Conservation (phyloP, 345 rosid species). For the Heritiera fomes region DNA sequence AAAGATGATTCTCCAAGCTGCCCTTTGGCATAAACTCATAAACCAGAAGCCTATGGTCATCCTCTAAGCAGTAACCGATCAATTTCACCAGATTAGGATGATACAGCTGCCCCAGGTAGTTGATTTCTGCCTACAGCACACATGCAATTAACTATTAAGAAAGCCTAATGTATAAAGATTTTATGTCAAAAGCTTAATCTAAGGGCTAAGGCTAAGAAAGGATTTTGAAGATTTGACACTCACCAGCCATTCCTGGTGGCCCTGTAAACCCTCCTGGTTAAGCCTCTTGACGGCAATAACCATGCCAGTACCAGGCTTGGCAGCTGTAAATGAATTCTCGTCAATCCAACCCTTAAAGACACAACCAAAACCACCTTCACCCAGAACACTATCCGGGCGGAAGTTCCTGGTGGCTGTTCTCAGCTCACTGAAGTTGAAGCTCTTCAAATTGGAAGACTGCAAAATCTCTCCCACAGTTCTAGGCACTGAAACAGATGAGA, state of each 20-base stretch:
- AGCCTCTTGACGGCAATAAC: slow-evolving; percentile 91
- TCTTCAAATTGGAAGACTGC: slow-evolving; percentile 63
- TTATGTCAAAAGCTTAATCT: background rate
- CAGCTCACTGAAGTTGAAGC: slow-evolving; percentile 66
- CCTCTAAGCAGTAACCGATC: slow-evolving; percentile 92
- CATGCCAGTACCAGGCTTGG: slow-evolving; percentile 78
- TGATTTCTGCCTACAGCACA: slow-evolving; percentile 73
- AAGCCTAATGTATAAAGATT: background rate
- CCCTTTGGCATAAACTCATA: slow-evolving; percentile 95
- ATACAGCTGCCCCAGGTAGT: slow-evolving; percentile 75
- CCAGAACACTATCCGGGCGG: slow-evolving; percentile 90
- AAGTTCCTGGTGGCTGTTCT: slow-evolving; percentile 86
- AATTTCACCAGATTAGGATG: slow-evolving; percentile 87
- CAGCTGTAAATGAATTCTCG: slow-evolving; percentile 59
- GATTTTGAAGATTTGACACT: slow-evolving; percentile 29
- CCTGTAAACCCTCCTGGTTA: slow-evolving; percentile 84
- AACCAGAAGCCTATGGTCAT: slow-evolving; percentile 87
- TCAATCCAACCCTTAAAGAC: slow-evolving; percentile 97
- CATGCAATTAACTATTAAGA: background rate
- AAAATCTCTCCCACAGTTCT: slow-evolving; percentile 81
- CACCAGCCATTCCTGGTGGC: slow-evolving; percentile 98
- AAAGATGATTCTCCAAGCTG: slow-evolving; percentile 91
- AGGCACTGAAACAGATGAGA: slow-evolving; percentile 47
- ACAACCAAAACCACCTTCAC: slow-evolving; percentile 96
- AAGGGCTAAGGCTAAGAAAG: background rate